Evolutionary conservation across 306 rosid genomes (phyloP), one percentile per base, ranked within the genome.

Genomic region (Quercus agrifolia): DNA sequence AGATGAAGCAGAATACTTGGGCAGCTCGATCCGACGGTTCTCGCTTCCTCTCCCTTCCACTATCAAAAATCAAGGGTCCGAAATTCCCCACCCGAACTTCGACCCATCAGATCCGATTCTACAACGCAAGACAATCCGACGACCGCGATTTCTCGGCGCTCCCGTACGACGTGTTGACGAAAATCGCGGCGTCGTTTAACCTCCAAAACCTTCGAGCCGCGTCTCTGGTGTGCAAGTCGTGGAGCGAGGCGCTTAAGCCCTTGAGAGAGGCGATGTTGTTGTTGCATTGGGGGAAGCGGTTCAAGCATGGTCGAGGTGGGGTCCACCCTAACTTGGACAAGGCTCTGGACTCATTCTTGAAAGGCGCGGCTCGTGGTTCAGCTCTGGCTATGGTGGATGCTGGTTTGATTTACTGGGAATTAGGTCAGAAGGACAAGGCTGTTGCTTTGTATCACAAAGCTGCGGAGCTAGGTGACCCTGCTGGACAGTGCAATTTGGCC

Each of bases 341-440:
- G 85, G 98, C 99, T 2, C 88, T 92, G 2, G 86, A 90, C 15
- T 85, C 89, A 75, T 95, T 92, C 75, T 27, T 81, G 71, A 92
- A 88, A 80, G 99, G 90, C 14, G 96, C 90, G 19, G 86, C 85
- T 63, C 90, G 81, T 13, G 99, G 98, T 14, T 92, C 97, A 0
- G 78, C 98, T 1, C 71, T 89, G 69, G 97, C 92, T 4, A 92
- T 92, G 98, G 99, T 95, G 46, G 97, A 92, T 64, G 99, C 98
- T 6, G 98, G 99, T 4, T 88, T 95, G 1, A 78, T 95, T 54
- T 84, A 84, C 35, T 92, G 98, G 97, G 97, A 94, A 87, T 82
- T 67, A 56, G 98, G 97, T 1, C 78, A 83, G 46, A 87, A 74
- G 80, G 76, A 71, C 2, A 76, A 82, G 61, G 98, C 98, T 13